Conservation (phyloP, 2,329 filamentous ascomycete genomes). For the Calycina herbarum region DNA sequence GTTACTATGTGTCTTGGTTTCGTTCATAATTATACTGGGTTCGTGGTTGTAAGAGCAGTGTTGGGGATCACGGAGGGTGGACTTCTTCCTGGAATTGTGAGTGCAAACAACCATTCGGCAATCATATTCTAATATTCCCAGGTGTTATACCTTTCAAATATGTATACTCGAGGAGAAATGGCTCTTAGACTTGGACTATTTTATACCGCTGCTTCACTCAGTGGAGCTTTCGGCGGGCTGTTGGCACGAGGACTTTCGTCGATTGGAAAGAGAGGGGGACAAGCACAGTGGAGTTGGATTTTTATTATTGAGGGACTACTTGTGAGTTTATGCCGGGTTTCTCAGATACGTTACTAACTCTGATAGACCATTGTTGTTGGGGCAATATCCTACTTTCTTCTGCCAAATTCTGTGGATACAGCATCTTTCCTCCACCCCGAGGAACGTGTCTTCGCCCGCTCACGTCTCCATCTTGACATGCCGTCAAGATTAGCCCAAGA, state of each 20-base stretch:
- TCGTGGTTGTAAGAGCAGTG: constrained; percentile 60
- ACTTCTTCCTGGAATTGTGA: constrained; percentile 64
- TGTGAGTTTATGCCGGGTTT: constrained; percentile 35
- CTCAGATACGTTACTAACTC: constrained; percentile 3
- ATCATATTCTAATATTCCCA: constrained; percentile 29
- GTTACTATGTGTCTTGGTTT: constrained; percentile 63
- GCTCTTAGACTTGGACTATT: constrained; percentile 64
- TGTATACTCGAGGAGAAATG: constrained; percentile 52
- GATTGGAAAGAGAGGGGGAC: constrained; percentile 54
- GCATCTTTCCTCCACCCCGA: constrained; percentile 54
- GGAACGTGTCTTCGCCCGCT: constrained; percentile 44
- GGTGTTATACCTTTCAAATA: constrained; percentile 63
- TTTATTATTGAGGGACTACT: constrained; percentile 56
- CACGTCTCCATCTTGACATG: constrained; percentile 29
- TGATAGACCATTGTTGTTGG: constrained; percentile 55
- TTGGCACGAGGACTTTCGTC: constrained; percentile 60
- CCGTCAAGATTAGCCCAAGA: constrained; percentile 28
- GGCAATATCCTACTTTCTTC: constrained; percentile 49
- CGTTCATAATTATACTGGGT: constrained; percentile 45
- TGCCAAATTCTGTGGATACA: constrained; percentile 56
- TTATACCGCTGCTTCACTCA: constrained; percentile 66
- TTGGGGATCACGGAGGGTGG: constrained; percentile 65
- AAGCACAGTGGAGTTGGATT: constrained; percentile 50
- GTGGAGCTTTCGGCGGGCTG: constrained; percentile 57
- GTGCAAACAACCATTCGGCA: constrained; percentile 16